These are phyloP conservation scores for Leccinum solheimii DNA, from an alignment of 1,284 basidiomycete genomes.

Conservation along the genomic window DNA sequence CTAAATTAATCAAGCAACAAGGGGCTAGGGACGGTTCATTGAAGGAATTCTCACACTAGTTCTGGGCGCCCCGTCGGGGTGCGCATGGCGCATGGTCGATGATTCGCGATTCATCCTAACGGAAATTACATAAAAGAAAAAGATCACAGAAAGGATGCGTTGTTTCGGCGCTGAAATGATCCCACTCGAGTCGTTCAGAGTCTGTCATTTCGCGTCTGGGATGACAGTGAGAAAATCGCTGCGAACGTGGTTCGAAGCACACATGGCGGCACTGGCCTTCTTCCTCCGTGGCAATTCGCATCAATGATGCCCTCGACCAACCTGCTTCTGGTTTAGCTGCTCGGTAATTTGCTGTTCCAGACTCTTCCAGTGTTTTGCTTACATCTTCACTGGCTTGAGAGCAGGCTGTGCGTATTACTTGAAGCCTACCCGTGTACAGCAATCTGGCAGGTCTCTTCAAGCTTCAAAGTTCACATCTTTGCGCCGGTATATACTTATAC, in stretches of 20 bases:
- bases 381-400: neutral
- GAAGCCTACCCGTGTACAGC: neutral
- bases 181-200: neutral
- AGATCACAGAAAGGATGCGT: neutral
- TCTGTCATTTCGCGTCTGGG: neutral
- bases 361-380: neutral
- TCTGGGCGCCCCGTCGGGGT: slow-evolving; percentile 5
- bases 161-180: slow-evolving; percentile 10
- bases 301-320: neutral
- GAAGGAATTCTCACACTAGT: neutral
- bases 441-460: neutral
- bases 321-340: neutral
- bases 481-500: neutral
- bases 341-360: neutral
- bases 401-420: neutral
- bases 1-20: slow-evolving; percentile 1
- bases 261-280: neutral
- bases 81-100: slow-evolving; percentile 7
- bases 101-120: slow-evolving; percentile 5
- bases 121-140: slow-evolving; percentile 1
- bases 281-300: neutral
- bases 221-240: neutral
- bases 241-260: neutral
- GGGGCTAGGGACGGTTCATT: neutral
- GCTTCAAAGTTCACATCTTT: neutral